Base-by-base conservation (phyloP, 2,329 filamentous ascomycete genomes). In the Fusarium bactridioides region DNA sequence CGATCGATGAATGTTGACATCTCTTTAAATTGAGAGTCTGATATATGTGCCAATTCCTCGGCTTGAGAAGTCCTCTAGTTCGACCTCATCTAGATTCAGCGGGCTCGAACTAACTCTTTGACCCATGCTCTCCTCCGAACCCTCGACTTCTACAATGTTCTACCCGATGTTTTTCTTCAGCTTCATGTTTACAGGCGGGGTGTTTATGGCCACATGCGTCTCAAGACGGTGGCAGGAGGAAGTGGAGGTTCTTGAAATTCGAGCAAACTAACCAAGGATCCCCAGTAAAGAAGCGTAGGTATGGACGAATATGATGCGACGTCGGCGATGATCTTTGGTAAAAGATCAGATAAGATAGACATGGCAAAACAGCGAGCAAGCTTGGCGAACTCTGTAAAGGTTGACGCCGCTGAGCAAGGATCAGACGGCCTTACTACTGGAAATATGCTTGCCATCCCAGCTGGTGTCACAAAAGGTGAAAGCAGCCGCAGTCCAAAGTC, bases 241-340 rank as follows among this genome's bases (percentile, higher is more conserved):
- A 64, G 74, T 70, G 72, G 67, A 67, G 61, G 70, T 67, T 65
- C n/a, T 27, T 56, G 25, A 33, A 45, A 43, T 40, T 27, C 31
- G 35, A 45, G 37, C 27, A 59, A 61, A 44, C 70, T 70, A 61
- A 56, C 38, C 70, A 72, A 58, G 70, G 61, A 48, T 63, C 48
- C 64, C 48, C 41, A 72, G 61, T 55, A 40, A 54, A 41, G 48
- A 59, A 62, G 60, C 38, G 53, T 41, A 43, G 50, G 50, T 47
- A 23, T 16, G 33, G 67, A 54, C 54, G 55, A 64, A 67, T 45
- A 66, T 70, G 67, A 70, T 69, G 70, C 67, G 67, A 74, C 69
- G 56, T 76, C 71, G 72, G 74, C 67, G 83, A 74, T 85, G 85
- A 87, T 87, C 85, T 84, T 62, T 40, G 53, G 56, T 57, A 63